Base-by-base conservation (phyloP, 192 early-diverging fungal species). In the Coemansia sp. region DNA sequence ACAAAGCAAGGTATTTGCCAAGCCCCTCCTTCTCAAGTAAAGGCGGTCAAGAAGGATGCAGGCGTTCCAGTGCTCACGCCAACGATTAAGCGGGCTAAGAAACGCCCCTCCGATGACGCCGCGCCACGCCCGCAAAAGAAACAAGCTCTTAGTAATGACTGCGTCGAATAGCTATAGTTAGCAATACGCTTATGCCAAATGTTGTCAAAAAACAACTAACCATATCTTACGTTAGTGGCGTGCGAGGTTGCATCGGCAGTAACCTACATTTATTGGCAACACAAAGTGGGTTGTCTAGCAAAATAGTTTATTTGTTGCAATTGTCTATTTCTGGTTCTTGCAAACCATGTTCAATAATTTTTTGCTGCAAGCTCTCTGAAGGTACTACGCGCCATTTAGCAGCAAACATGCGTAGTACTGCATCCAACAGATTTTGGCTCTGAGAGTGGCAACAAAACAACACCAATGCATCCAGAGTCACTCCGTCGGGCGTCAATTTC, bases 401-500 rank as follows among this genome's bases (percentile, higher is more conserved):
- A 9, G 73, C 73, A 70, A 75, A 81, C 63, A 68, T 31, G 42
- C 46, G 36, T 6, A 81, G 59, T 35, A 72, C 67, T 14, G 61
- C 53, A 10, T 56, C 35, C 16, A 81, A 64, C 54, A 64, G 61
- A 3, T 31, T 41, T 11, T 17, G 41, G 16, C 69, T 48, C 17
- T n/a, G 50, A 9, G 14, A 19, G 19, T 62, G 59, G 36, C 78
- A 81, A 19, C 66, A 66, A 44, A 66, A 39, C 27, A 29, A 36
- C 29, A 71, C 64, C 35, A 81, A 56, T 9, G 74, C 73, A 21
- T 63, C 63, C 34, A 81, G 67, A 31, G 78, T 69, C 6, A 37
- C 16, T 24, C 40, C 51, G 24, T 81, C 78, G 10, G 78, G 78
- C 35, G 31, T 40, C 31, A 75, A 7, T 7, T 51, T 24, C 73